Evolutionary conservation across 2,329 filamentous ascomycete genomes (phyloP), one percentile per base, ranked within the genome.

Genomic region (Monosporascus sp.): DNA sequence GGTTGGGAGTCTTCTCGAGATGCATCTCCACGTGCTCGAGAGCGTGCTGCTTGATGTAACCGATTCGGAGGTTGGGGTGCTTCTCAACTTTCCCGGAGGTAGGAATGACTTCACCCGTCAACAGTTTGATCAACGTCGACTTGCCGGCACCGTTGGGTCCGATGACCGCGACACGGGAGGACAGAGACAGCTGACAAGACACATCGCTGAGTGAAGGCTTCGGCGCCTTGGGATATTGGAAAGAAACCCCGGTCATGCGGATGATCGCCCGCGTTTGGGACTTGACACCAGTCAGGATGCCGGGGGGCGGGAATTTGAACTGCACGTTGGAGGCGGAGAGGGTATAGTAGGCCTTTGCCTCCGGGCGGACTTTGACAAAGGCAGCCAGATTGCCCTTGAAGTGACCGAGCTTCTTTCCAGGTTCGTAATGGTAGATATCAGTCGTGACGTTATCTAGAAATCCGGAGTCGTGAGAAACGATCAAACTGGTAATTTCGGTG

Each of bases 11-110:
- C 84, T 99, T 99, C 75, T 99, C 94, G 63, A 97, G 79, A 69
- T 99, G 94, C 93, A 97, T 96, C 76, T 99, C 93, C 11, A 99
- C 94, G 83, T 99, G 94, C 79, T 99, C 94, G 14, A 99, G 82
- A 45, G 94, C 94, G 73, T 99, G 94, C 78, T 99, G 94, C 79
- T 97, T 97, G 78, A 99, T 97, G 79, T 99, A 99, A 52, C 94
- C 94, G 65, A 99, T 97, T 80, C 94, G 92, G 67, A 99, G 76
- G 72, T 99, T 99, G 62, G 94, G 94, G 72, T 99, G 94, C 80
- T 97, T 97, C 80, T 97, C 92, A 24, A 99, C 94, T 69, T 86
- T 90, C 59, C 94, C 94, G 20, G 75, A 74, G 58, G 88, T 88
- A 17, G 90, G 94, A 61, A 97, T 87, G 20, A 86, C 84, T 72